Evolutionary conservation across 306 rosid genomes (phyloP), one percentile per base, ranked within the genome.

Genomic region (Fragaria iinumae): DNA sequence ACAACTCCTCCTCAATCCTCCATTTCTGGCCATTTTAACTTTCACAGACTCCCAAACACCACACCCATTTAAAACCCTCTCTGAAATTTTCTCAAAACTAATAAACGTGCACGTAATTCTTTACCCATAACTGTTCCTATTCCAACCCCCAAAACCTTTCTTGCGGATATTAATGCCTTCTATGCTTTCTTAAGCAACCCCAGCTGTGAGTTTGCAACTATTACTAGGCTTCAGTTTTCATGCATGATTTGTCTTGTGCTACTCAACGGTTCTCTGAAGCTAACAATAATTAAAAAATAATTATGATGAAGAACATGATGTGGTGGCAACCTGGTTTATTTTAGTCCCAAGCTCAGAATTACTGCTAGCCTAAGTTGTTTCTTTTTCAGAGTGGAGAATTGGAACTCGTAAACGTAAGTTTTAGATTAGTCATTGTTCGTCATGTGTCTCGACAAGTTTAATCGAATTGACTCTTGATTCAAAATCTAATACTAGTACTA

Each of bases 1-100:
- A 76, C 14, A 34, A 59, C 67, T 79, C 83, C 62, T 78, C 76
- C 52, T 49, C 81, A 75, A 76, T 82, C 76, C 60, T 75, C 79
- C 47, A 60, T 52, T 52, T 76, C 44, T 57, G 69, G 72, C 36
- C 2, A 63, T 17, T 63, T 12, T 4, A 13, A 23, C 14, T 45
- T 4, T 55, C 73, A 32, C 73, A 18, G 18, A 75, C 47, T 48
- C 56, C 59, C 53, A 39, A 41, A 44, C 11, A 43, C 11, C 47
- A 0, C n/a, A 0, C n/a, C 60, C 79, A 67, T 43, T 48, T 6
- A 60, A 41, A 45, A 71, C 10, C 44, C 21, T 63, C 68, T 63
- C 68, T 63, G 44, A 17, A 63, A 34, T 63, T 63, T 59, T 25
- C 36, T 6, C 38, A 32, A 14, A 13, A 27, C 21, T 34, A 27